Base-by-base conservation (phyloP, 1,139 yeast genomes). In the Candida labiduridarum region DNA sequence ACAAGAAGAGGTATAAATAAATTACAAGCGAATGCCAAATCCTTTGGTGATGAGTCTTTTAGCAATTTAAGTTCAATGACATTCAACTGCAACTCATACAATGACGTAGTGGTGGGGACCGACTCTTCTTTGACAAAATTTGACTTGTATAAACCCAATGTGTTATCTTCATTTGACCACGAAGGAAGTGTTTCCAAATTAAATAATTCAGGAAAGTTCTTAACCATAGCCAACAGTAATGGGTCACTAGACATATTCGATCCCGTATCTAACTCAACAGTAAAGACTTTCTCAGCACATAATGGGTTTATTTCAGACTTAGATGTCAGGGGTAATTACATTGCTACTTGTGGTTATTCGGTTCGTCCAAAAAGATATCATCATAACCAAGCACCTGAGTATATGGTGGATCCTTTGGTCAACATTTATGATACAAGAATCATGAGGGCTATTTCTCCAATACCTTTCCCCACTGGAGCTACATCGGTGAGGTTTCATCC, bases 391-490 rank as follows among this genome's bases (percentile, higher is more conserved):
- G 48, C 55, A 5, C 49, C 56, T 8, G 76, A 71, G 48, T 70
- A 63, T 49, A 62, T 74, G 52, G 72, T 69, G 31, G 99, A 94
- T 63, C 94, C 96, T 0, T 77, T 92, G 57, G 94, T 94, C 25
- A 87, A 86, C 56, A 84, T 90, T 16, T 91, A 83, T 65, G 99
- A 94, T 65, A 67, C 90, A 34, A 78, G 96, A 54, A 82, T 84
- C 56, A 77, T 89, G 82, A 79, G 83, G 52, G 80, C 94, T 2
- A 67, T 87, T 49, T 77, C 96, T 0, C 97, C 98, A 2, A 75
- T 92, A 3, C 85, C 97, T 1, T 91, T 91, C 64, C 89, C 96
- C 0, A 87, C 91, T 0, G 98, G 98, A 4, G 97, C 98, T 1
- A 79, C 89, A 6, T 87, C 82, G 63, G 95, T 88, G 1, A 79